Evolutionary conservation across 768 basidiomycete species (phyloP), one percentile per base, ranked within the genome.

Genomic region (Xerocomus spinulosus): DNA sequence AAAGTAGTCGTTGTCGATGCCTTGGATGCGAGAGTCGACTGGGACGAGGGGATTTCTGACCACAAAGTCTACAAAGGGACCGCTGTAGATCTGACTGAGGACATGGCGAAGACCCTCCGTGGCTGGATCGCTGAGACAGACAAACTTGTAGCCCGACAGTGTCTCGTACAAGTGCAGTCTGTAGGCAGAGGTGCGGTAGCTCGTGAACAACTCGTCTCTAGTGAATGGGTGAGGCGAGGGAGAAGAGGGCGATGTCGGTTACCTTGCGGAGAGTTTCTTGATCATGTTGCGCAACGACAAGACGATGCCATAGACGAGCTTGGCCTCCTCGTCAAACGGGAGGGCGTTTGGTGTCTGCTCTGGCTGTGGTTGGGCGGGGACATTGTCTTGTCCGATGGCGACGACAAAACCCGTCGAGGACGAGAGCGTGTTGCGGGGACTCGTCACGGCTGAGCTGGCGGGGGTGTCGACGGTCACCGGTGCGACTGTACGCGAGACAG

Each of bases 291-390:
- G 72, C 57, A 99, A 63, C 7, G 91, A 93, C 35, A 97, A 73
- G 13, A 98, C 76, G 45, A 99, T 90, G 47, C 96, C 96, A 64
- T 98, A 99, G 0, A 99, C 94, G 51, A 99, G 78, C 64, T 99
- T 99, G 1, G 86, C 85, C 67, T 99, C 95, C 66, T 99, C 96
- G 61, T 99, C 96, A 57, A 99, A 98, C 6, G 95, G 75, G 17
- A 99, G 72, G 4, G 80, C 74, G 51, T 71, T 79, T 9, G 75
- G 70, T 24, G 63, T 54, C n/a, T 71, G 55, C 2, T 60, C 59
- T 0, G 44, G 18, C 9, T 42, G 37, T 21, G 61, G 4, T 9
- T 51, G 56, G 2, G 49, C 32, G 8, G 23, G 73, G 64, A 18
- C 58, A 60, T 51, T 33, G 56, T 82, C 79, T 67, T 74, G 68